phyloP scores from a whole-genome alignment of 139 green algal genomes.

The Micractinium conductrix region DNA sequence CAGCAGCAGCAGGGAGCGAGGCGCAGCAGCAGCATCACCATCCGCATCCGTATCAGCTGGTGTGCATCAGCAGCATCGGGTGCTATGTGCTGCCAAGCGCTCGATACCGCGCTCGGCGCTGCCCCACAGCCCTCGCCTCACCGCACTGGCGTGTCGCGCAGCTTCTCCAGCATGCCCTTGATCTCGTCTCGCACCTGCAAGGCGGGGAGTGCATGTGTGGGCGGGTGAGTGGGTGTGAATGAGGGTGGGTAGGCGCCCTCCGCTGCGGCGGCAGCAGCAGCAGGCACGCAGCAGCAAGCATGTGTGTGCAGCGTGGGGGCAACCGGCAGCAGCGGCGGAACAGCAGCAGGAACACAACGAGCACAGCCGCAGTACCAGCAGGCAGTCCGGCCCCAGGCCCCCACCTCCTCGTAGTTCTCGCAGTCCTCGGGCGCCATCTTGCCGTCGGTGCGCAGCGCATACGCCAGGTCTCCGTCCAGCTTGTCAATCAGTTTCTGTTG shows the following conservation, averaged over 20 bases:
- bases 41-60: neutral
- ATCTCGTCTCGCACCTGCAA: slow-evolving; percentile 62
- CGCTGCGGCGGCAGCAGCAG: neutral
- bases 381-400: neutral
- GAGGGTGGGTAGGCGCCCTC: neutral
- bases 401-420: slow-evolving; percentile 77
- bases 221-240: neutral
- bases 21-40: too few relatives aligned
- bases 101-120: neutral
- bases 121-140: neutral
- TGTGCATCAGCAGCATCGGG: neutral
- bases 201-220: neutral
- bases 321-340: neutral
- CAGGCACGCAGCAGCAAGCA: neutral
- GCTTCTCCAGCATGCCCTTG: slow-evolving; percentile 64
- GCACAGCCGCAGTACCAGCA: neutral
- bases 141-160: slow-evolving; percentile 81
- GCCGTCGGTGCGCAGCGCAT: slow-evolving; percentile 75
- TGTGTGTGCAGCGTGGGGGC: neutral
- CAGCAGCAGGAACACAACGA: neutral
- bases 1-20: too few relatives aligned
- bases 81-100: neutral
- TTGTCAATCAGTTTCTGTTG: slow-evolving; percentile 78
- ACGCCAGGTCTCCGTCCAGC: slow-evolving; percentile 91
- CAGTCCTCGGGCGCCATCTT: slow-evolving; percentile 62